phyloP scores from a whole-genome alignment of 2,329 filamentous ascomycete species.

The Chrysoporthe austroafricana region DNA sequence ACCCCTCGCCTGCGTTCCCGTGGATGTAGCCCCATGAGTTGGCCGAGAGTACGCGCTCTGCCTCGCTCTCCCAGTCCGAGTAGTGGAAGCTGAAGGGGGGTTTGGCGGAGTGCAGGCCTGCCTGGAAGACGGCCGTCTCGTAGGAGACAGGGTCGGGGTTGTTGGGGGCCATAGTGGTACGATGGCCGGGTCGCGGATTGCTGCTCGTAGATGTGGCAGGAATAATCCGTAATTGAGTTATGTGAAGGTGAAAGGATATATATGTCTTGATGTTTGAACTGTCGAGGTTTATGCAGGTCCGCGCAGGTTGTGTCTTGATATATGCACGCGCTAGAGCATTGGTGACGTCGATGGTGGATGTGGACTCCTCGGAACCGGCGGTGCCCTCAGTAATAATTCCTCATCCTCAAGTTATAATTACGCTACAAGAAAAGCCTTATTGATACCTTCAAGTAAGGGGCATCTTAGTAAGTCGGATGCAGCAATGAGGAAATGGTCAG shows the following conservation, averaged over 20 bases:
- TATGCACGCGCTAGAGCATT: background rate
- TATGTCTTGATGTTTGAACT: background rate
- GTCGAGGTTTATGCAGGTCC: background rate
- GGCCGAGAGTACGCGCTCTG: conserved; percentile 23
- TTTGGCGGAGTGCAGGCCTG: conserved; percentile 21
- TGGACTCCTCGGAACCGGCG: background rate
- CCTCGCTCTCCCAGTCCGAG: conserved; percentile 25
- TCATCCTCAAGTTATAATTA: no score
- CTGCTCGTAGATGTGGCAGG: background rate
- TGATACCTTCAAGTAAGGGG: no score
- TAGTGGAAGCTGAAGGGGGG: conserved; percentile 26
- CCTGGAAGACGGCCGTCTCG: conserved; percentile 22
- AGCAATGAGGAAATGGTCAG: no score
- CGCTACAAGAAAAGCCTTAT: no score
- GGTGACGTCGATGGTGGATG: background rate
- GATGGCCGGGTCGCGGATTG: background rate
- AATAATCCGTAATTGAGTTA: no score
- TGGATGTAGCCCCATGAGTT: conserved; percentile 30
- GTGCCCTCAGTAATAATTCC: no score
- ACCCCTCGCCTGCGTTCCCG: conserved; percentile 24
- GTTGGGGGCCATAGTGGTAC: conserved; percentile 1
- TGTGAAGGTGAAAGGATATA: no score
- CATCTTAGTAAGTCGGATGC: no score
- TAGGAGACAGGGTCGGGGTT: conserved; percentile 21
- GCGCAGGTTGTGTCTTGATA: background rate